A percentile compares a stretch with the other conserved stretches of the same genome.
Evolutionary conservation across 2,329 filamentous ascomycete species (phyloP).

Genomic region (Pseudocercospora fuligena): DNA sequence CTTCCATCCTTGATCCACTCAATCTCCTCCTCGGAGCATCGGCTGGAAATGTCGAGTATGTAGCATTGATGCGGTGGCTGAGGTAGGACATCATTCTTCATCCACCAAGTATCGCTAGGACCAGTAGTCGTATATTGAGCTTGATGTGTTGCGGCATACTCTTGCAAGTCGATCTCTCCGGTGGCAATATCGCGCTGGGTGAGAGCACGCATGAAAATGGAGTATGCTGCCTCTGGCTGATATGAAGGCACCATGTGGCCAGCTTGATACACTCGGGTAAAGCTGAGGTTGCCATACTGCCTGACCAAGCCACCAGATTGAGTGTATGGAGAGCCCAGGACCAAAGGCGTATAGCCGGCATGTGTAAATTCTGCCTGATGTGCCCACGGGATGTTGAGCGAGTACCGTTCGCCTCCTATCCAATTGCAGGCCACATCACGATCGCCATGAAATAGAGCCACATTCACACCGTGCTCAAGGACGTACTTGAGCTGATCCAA

Average conservation of each 20-base stretch:
- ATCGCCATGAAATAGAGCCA: constrained; percentile 74
- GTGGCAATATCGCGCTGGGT: constrained; percentile 44
- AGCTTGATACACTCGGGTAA: constrained; percentile 49
- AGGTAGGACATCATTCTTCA: constrained; percentile 39
- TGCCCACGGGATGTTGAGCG: constrained; percentile 55
- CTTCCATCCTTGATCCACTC: constrained; percentile 37
- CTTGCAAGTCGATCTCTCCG: constrained; percentile 33
- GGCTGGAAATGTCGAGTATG: constrained; percentile 21
- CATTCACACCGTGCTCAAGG: constrained; percentile 52
- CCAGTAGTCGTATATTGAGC: constrained; percentile 34
- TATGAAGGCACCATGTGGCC: constrained; percentile 49
- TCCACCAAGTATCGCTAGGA: constrained; percentile 38
- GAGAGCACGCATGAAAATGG: constrained; percentile 45
- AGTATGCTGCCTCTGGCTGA: constrained; percentile 46
- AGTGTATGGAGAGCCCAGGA: constrained; percentile 33
- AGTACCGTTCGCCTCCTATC: constrained; percentile 61
- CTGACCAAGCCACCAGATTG: constrained; percentile 39
- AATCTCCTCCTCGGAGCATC: constrained; percentile 37
- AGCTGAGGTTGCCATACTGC: constrained; percentile 45
- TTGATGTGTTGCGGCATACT: constrained; percentile 20
- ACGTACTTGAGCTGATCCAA: constrained; percentile 48
- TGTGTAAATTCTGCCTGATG: constrained; percentile 50
- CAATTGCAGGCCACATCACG: constrained; percentile 61
- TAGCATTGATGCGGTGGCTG: constrained; percentile 36
- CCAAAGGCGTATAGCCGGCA: constrained; percentile 53